Evolutionary conservation across 805 yeast genomes (phyloP), one percentile per base, ranked within the genome.

Genomic region (Cyberlindnera misumaiensis): DNA sequence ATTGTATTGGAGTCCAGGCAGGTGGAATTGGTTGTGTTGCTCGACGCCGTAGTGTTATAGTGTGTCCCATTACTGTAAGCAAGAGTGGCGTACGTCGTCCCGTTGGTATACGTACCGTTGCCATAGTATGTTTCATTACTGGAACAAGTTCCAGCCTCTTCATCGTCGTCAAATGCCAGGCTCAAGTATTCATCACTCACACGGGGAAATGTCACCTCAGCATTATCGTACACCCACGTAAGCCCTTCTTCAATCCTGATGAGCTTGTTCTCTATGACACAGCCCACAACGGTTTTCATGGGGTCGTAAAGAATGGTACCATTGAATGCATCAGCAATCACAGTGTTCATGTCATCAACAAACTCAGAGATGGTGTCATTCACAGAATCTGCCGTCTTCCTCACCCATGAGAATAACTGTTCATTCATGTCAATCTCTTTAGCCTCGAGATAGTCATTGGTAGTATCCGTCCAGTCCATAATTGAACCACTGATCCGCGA

Each of bases 241-340:
- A 89, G 60, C 0, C 94, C 97, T 24, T 72, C 54, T 45, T 83
- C 83, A 3, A 87, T 64, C 16, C 71, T 67, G 11, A 67, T 67
- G 6, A 90, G 57, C 51, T 90, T 93, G 35, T 81, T 67, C 13
- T 85, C 90, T 28, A 93, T 66, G 3, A 85, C 75, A 62, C 98
- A 90, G 25, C 80, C 77, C 4, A 89, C 83, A 0, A 87, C 76
- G 0, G 80, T 70, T 22, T 70, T 68, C 33, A 87, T 67, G 0
- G 94, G 83, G 1, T 56, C 55, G 34, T 77, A 73, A 10, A 90
- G 61, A 1, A 83, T 73, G 0, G 97, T 86, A 3, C 69, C 69
- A 5, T 79, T 77, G 60, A 93, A 88, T 0, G 78, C 67, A 8
- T 68, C 65, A 22, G 67, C 66, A 5, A 93, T 57, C 0, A 77